phyloP scores from a whole-genome alignment of 2,329 filamentous ascomycete genomes.

The Mariannaea elegans region DNA sequence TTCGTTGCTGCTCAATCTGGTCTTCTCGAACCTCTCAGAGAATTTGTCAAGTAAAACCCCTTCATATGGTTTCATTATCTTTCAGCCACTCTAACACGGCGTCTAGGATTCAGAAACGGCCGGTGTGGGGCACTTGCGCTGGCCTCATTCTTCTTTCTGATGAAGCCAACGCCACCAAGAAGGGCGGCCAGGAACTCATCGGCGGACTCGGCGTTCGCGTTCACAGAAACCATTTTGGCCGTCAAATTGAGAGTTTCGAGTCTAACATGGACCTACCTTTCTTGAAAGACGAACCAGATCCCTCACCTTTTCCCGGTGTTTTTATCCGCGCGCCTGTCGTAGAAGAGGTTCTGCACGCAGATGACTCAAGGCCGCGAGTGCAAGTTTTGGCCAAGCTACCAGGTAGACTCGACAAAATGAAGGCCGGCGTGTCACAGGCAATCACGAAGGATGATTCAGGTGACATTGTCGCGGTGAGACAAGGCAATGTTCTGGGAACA shows the following conservation, averaged over 20 bases:
- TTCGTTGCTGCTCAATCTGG: constrained; percentile 84
- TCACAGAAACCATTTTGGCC: constrained; percentile 93
- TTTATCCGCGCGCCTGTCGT: constrained; percentile 97
- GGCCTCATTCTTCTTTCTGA: constrained; percentile 92
- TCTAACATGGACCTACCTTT: constrained; percentile 78
- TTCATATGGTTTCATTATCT: background rate
- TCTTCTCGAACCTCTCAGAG: constrained; percentile 81
- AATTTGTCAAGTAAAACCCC: constrained; percentile 84
- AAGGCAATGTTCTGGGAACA: constrained; percentile 92
- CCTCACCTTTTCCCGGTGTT: constrained; percentile 74
- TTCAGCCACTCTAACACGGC: background rate
- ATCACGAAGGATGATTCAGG: constrained; percentile 58
- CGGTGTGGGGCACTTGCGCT: constrained; percentile 96
- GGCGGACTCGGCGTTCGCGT: constrained; percentile 91
- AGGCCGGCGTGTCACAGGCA: constrained; percentile 49
- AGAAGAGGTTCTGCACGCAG: constrained; percentile 71
- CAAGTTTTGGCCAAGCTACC: constrained; percentile 63
- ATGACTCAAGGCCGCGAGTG: constrained; percentile 50
- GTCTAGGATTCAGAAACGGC: constrained; percentile 74
- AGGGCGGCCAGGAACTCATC: constrained; percentile 91
- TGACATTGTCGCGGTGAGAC: constrained; percentile 87
- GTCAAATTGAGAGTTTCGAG: constrained; percentile 92
- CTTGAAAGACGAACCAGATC: constrained; percentile 51
- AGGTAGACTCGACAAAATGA: constrained; percentile 49
- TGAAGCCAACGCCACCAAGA: constrained; percentile 86